phyloP scores from a whole-genome alignment of 495 filamentous ascomycete genomes.

The Parathielavia appendiculata region DNA sequence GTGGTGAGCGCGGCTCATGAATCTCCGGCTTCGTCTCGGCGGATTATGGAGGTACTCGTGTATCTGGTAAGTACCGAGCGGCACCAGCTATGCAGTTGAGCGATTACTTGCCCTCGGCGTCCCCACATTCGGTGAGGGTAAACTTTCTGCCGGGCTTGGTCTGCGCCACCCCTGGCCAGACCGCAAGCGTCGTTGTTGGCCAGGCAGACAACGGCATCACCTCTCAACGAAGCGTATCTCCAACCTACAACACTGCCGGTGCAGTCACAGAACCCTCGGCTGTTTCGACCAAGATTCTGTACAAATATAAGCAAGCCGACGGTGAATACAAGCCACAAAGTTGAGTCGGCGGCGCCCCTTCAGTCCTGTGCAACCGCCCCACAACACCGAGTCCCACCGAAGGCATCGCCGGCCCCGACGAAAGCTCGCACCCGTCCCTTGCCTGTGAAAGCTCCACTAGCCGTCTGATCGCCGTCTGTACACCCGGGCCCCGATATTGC shows the following conservation, averaged over 20 bases:
- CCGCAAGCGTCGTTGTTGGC: not conserved
- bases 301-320: not conserved
- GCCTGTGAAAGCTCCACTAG: constrained; percentile 2
- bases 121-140: too few species aligned
- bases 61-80: too few species aligned
- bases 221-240: not conserved
- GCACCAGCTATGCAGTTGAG: too few species aligned
- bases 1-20: too few species aligned
- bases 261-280: not conserved
- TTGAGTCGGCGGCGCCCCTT: not conserved
- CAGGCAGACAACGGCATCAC: constrained; percentile 3
- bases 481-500: not conserved
- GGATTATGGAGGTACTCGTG: too few species aligned
- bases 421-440: not conserved
- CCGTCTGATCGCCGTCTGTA: not conserved
- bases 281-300: not conserved
- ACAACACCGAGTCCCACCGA: constrained; percentile 12
- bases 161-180: not conserved
- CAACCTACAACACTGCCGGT: not conserved
- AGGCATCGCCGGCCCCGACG: constrained; percentile 10
- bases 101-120: too few species aligned
- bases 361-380: constrained; percentile 11
- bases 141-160: not conserved
- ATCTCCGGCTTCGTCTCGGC: too few species aligned
- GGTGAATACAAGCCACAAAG: not conserved